Evolutionary conservation across 345 rosid species (phyloP).

Genomic region (Trapa incisa): DNA sequence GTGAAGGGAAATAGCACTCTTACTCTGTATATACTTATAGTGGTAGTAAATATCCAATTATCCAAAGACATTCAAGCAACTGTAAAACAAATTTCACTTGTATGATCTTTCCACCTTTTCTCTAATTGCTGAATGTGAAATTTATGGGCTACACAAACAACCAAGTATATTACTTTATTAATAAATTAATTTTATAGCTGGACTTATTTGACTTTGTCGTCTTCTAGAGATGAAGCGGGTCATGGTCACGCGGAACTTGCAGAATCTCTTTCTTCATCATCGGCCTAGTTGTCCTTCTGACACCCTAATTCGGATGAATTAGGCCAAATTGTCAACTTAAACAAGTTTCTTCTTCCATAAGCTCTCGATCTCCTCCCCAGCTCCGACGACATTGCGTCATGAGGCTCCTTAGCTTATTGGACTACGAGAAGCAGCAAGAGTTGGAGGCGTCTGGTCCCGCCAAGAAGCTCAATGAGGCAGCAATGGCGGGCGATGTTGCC

Average conservation of each 20-base stretch:
- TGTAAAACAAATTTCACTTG: constrained; percentile 20
- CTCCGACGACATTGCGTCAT: background rate
- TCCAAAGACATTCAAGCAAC: constrained; percentile 92
- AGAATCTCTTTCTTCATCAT: background rate
- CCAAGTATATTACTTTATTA: too few relatives aligned
- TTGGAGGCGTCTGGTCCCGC: background rate
- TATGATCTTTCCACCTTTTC: background rate
- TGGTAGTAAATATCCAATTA: constrained; percentile 87
- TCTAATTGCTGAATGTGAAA: background rate
- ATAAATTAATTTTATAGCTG: background rate
- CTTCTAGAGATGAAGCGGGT: background rate
- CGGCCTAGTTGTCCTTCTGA: background rate
- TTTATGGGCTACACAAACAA: background rate
- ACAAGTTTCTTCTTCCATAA: background rate
- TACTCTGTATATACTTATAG: constrained; percentile 85
- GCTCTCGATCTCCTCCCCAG: background rate
- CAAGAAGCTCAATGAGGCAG: constrained; percentile 13
- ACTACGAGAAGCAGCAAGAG: constrained; percentile 5
- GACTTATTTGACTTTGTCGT: background rate
- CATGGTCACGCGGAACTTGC: background rate
- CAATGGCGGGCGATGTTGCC: constrained; percentile 6
- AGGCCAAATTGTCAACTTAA: background rate
- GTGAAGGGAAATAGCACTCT: constrained; percentile 12
- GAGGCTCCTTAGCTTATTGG: constrained; percentile 10
- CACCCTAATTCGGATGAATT: background rate